Evolutionary conservation across 805 yeast species (phyloP).

Genomic region (Candida ulmi): DNA sequence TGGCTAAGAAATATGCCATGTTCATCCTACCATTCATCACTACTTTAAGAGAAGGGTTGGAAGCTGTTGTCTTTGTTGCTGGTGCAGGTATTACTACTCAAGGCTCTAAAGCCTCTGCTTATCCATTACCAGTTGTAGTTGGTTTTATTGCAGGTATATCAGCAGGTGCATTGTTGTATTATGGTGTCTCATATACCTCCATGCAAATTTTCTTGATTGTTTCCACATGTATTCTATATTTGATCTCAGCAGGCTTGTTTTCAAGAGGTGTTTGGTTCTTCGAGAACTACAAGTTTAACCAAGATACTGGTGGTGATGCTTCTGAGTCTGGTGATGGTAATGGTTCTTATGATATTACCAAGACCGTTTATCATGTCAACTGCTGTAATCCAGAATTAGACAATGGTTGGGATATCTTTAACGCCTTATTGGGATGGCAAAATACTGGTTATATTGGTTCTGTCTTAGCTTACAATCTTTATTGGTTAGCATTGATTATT

Average conservation of each 20-base stretch:
- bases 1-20: conserved; percentile 76
- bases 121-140: conserved; percentile 88
- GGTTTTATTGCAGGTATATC: conserved; percentile 77
- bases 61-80: conserved; percentile 93
- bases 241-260: conserved; percentile 88
- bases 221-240: conserved; percentile 84
- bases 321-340: conserved; percentile 91
- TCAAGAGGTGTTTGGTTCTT: conserved; percentile 92
- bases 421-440: conserved; percentile 95
- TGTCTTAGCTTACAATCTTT: conserved; percentile 78
- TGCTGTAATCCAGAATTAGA: conserved; percentile 92
- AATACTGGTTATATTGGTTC: conserved; percentile 94
- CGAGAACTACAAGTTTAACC: conserved; percentile 60
- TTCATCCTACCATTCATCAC: conserved; percentile 87
- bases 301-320: conserved; percentile 87
- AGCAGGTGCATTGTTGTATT: conserved; percentile 70
- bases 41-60: conserved; percentile 92
- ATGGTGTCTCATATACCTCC: conserved; percentile 78
- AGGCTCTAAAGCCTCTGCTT: conserved; percentile 56
- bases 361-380: conserved; percentile 91
- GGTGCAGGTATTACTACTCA: conserved; percentile 77
- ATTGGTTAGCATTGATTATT: conserved; percentile 71
- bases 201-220: conserved; percentile 80
- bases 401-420: conserved; percentile 96
- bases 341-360: conserved; percentile 81